Evolutionary conservation across 768 basidiomycete species (phyloP).

Genomic region (Rhodotorula graminis): DNA sequence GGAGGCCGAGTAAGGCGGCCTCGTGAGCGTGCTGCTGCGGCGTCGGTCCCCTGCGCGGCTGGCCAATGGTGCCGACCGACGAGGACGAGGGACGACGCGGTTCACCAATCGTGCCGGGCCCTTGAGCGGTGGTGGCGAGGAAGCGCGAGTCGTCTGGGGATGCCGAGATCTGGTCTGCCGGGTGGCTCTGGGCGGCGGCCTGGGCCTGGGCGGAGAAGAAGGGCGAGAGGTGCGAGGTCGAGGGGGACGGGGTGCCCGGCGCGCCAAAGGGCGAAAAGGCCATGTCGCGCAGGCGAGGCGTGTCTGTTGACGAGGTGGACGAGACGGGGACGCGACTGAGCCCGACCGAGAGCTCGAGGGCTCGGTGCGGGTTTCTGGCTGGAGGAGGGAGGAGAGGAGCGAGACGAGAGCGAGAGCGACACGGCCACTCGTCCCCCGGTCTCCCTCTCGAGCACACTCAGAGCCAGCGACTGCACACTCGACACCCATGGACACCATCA

Average conservation of each 20-base stretch:
- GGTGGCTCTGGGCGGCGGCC: neutral
- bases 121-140: neutral
- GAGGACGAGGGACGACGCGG: neutral
- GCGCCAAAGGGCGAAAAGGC: neutral
- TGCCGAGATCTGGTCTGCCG: neutral
- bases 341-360: too few relatives aligned
- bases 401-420: too few relatives aligned
- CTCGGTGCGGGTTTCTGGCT: too few relatives aligned
- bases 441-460: constrained; percentile 1
- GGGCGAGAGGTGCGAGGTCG: too few relatives aligned
- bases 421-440: neutral
- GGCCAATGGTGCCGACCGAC: constrained; percentile 25
- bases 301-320: too few relatives aligned
- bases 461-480: neutral
- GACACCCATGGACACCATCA: neutral
- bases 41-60: constrained; percentile 8
- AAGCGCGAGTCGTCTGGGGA: neutral
- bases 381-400: too few relatives aligned
- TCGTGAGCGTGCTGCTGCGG: constrained; percentile 6
- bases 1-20: constrained; percentile 9
- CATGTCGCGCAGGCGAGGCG: neutral
- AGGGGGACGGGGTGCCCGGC: too few relatives aligned
- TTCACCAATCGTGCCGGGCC: constrained; percentile 16
- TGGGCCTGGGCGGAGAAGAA: neutral
- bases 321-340: too few relatives aligned